A percentile compares a stretch with the other conserved stretches of the same genome.
These are phyloP conservation scores for Ceratocystis diversiconidia DNA, from an alignment of 2,329 filamentous ascomycete genomes.

Conservation along the genomic window DNA sequence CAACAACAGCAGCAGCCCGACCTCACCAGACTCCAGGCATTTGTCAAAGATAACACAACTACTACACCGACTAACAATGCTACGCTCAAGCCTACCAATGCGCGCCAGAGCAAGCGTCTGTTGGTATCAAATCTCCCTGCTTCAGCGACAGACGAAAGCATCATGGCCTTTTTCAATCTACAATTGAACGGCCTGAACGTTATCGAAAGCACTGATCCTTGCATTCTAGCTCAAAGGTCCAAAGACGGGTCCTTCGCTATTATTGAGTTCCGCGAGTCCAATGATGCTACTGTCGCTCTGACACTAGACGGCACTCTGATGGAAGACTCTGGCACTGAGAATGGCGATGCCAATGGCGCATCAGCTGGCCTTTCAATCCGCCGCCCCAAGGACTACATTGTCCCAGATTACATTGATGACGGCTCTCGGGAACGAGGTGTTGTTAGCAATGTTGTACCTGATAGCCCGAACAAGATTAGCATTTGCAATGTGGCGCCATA, in stretches of 20 bases:
- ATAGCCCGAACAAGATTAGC: conserved; percentile 90
- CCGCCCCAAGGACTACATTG: conserved; percentile 93
- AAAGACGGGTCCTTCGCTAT: conserved; percentile 69
- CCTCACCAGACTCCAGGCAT: conserved; percentile 80
- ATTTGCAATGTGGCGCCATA: conserved; percentile 80
- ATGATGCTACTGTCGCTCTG: conserved; percentile 80
- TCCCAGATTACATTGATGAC: conserved; percentile 59
- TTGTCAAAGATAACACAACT: conserved; percentile 60
- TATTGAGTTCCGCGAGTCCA: conserved; percentile 74
- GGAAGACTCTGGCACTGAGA: conserved; percentile 44
- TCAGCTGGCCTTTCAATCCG: conserved; percentile 57
- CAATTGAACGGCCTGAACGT: conserved; percentile 96
- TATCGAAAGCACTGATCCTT: conserved; percentile 69
- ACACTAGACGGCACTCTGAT: conserved; percentile 83
- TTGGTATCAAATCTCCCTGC: conserved; percentile 71
- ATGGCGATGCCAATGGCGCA: conserved; percentile 39
- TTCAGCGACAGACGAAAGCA: conserved; percentile 56
- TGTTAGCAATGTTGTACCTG: conserved; percentile 67
- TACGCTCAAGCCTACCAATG: conserved; percentile 83
- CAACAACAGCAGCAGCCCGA: conserved; percentile 79
- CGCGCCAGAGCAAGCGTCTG: conserved; percentile 84
- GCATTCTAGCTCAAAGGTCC: conserved; percentile 67
- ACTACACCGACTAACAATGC: conserved; percentile 48
- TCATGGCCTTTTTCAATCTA: conserved; percentile 83
- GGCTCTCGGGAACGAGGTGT: conserved; percentile 60